phyloP scores from a whole-genome alignment of 1,139 yeast genomes.

The Pneumocystis jirovecii region DNA sequence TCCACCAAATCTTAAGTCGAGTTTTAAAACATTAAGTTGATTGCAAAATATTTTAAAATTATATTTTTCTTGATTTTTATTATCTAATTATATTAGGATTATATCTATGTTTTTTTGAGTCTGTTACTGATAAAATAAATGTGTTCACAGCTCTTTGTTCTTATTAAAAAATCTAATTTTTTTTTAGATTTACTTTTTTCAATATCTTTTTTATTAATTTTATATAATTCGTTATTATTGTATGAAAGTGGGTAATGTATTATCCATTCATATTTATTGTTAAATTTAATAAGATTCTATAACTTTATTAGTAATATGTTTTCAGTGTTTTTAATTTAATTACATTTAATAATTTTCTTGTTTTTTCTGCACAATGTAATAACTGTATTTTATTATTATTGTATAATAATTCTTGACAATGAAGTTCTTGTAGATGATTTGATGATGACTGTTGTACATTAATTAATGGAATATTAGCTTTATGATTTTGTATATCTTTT shows the following conservation, averaged over 20 bases:
- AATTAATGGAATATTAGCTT: not conserved
- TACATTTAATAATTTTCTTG: not conserved
- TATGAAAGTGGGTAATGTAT: not conserved
- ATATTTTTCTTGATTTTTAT: not conserved
- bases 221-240: not conserved
- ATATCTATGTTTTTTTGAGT: not conserved
- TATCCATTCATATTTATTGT: not conserved
- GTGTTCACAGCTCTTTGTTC: not conserved
- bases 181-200: not conserved
- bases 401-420: not conserved
- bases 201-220: not conserved
- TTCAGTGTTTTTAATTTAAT: not conserved
- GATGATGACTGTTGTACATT: not conserved
- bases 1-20: conserved; percentile 49
- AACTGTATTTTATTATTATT: not conserved
- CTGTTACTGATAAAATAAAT: not conserved
- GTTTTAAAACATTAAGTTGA: conserved; percentile 44
- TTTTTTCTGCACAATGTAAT: not conserved
- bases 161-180: not conserved
- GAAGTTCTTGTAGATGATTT: not conserved
- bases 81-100: not conserved
- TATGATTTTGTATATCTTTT: not conserved
- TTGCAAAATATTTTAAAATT: not conserved
- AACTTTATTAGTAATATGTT: not conserved
- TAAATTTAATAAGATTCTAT: not conserved